Evolutionary conservation across 768 basidiomycete species (phyloP).

Genomic region (Polyporus arcularius): DNA sequence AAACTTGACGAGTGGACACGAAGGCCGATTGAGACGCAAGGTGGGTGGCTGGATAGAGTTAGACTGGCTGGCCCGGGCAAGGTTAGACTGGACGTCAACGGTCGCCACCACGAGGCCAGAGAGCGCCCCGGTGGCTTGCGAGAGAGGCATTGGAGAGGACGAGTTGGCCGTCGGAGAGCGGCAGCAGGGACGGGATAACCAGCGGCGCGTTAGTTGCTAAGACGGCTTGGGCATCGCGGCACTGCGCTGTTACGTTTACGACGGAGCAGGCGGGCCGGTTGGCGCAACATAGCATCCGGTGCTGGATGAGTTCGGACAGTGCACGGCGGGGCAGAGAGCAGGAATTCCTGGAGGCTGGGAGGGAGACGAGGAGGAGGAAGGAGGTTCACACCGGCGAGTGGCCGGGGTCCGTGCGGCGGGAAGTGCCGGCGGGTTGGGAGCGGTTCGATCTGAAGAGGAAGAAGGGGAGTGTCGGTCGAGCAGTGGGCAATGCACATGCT

Average conservation of each 20-base stretch:
- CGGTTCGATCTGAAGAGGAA: neutral
- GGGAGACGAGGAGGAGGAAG: neutral
- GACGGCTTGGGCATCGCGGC: too few relatives aligned
- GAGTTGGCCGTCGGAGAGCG: neutral
- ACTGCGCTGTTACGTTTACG: too few relatives aligned
- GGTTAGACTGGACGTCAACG: slow-evolving; percentile 9
- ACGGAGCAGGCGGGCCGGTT: neutral
- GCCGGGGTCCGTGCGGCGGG: neutral
- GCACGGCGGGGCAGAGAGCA: neutral
- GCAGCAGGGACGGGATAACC: too few relatives aligned
- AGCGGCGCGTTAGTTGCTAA: too few relatives aligned
- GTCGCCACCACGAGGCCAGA: slow-evolving; percentile 6
- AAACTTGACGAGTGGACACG: neutral
- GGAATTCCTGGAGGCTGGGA: neutral
- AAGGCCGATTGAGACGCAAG: slow-evolving; percentile 1
- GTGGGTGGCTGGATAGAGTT: slow-evolving; percentile 7
- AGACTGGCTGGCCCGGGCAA: slow-evolving; percentile 3
- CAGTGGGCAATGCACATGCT: neutral
- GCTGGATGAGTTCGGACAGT: too few relatives aligned
- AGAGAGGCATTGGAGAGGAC: neutral
- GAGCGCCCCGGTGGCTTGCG: slow-evolving; percentile 7
- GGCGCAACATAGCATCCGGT: too few relatives aligned
- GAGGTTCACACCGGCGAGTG: slow-evolving; percentile 2
- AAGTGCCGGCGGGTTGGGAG: neutral
- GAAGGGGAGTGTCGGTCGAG: neutral